Base-by-base conservation (phyloP, 345 rosid species). In the Mangifera indica region DNA sequence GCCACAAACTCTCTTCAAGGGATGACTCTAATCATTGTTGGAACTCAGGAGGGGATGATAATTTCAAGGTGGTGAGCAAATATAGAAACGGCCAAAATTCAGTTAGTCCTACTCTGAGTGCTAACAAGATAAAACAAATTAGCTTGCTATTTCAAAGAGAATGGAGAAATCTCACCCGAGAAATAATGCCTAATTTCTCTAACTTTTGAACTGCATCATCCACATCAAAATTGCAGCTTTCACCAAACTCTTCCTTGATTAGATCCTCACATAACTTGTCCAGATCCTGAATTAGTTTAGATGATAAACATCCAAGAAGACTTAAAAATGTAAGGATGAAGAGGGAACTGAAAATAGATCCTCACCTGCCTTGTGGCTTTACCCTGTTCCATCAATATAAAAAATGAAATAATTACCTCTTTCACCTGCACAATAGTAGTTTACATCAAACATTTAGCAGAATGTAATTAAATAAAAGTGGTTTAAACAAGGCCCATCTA, bases 151-250 rank as follows among this genome's bases (percentile, higher is more conserved):
- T 25, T 22, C 37, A n/a, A 13, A 14, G 45, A 17, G 10, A 51
- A 55, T 37, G 15, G 40, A 3, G 22, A 26, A 25, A 20, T 57
- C 77, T 81, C 79, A 88, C 93, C 84, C 60, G 84, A 65, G 78
- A 66, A 65, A 90, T 82, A 66, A 91, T 76, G 61, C 91, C 90
- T 53, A 88, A 73, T 83, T 88, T 88, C 83, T 85, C 87, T 55
- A 88, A 80, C 83, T 88, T 90, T 24, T 68, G 77, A 58, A 89
- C 67, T 24, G 97, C 93, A 80, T 88, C 96, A 77, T 92, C 93
- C 37, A 87, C 92, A 52, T 90, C 96, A 40, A 90, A 92, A 74
- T 92, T 90, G 56, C 96, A 90, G 66, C 72, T 78, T 72, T 83
- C 84, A 29, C 75, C 79, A 56, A 87, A 90, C 60, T 82, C 84